phyloP scores from a whole-genome alignment of 2,329 filamentous ascomycete species.

The Penicillium janthinellum region DNA sequence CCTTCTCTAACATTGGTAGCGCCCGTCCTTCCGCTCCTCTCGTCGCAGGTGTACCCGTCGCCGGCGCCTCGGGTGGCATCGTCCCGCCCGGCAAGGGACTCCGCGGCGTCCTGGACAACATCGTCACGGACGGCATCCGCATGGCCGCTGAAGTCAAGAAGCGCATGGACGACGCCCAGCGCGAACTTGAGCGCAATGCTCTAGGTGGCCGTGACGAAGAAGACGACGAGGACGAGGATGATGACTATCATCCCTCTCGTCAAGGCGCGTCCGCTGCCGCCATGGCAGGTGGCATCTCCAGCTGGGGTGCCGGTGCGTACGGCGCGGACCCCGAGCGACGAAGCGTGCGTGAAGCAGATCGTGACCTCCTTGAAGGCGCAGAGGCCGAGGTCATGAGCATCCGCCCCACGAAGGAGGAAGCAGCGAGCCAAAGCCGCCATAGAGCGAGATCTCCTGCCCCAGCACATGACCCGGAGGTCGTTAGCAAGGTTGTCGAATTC shows the following conservation, averaged over 20 bases:
- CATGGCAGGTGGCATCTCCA: constrained; percentile 39
- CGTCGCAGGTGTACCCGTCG: constrained; percentile 44
- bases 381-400: constrained; percentile 70
- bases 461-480: constrained; percentile 29
- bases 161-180: constrained; percentile 93
- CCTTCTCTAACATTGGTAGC: constrained; percentile 72
- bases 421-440: constrained; percentile 20
- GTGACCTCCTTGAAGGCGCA: constrained; percentile 71
- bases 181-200: constrained; percentile 82
- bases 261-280: constrained; percentile 24
- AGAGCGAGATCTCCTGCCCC: constrained; percentile 13
- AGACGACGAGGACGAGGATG: constrained; percentile 69
- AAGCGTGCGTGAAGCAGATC: constrained; percentile 66
- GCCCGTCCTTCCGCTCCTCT: constrained; percentile 44
- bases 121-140: constrained; percentile 95
- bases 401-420: constrained; percentile 36
- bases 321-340: constrained; percentile 62
- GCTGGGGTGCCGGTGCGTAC: constrained; percentile 47
- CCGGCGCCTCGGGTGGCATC: constrained; percentile 59
- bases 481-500: constrained; percentile 45
- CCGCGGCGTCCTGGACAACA: constrained; percentile 91
- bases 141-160: constrained; percentile 90
- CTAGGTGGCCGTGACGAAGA: constrained; percentile 68
- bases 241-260: constrained; percentile 54
- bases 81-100: constrained; percentile 71